Evolutionary conservation across 306 rosid species (phyloP).

Genomic region (Medicago truncatula): DNA sequence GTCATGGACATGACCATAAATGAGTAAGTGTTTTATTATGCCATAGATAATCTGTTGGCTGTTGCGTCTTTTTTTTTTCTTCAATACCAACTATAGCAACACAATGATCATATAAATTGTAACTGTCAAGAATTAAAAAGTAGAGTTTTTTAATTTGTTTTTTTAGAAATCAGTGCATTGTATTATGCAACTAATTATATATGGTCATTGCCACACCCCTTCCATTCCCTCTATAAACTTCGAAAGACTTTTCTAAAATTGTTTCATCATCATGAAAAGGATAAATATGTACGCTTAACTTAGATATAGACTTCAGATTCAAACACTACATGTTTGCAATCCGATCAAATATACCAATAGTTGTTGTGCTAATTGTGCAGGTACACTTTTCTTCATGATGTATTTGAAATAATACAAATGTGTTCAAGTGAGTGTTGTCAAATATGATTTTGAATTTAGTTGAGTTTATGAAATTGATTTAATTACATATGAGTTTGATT

Average conservation of each 20-base stretch:
- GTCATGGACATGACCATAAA: slow-evolving; percentile 25
- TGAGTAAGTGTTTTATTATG: slow-evolving; percentile 34
- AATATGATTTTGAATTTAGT: no score
- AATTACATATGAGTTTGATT: no score
- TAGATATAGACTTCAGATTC: no score
- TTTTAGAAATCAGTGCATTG: slow-evolving; percentile 2
- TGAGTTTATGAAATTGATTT: no score
- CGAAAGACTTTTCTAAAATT: neutral
- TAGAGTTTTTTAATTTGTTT: neutral
- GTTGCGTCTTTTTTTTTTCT: slow-evolving; percentile 20
- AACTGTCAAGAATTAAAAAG: neutral
- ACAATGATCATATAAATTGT: slow-evolving; percentile 18
- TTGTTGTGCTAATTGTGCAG: no score
- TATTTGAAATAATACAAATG: no score
- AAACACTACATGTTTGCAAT: no score
- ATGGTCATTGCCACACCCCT: neutral
- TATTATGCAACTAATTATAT: slow-evolving; percentile 11
- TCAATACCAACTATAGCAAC: slow-evolving; percentile 19
- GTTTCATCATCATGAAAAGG: no score
- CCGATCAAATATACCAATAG: no score
- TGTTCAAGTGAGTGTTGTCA: no score
- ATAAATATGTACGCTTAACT: no score
- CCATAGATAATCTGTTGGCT: neutral
- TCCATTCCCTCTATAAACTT: slow-evolving; percentile 12
- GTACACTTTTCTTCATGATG: no score